Evolutionary conservation across 805 yeast genomes (phyloP).

Genomic region (Kluyveromyces aestuarii): DNA sequence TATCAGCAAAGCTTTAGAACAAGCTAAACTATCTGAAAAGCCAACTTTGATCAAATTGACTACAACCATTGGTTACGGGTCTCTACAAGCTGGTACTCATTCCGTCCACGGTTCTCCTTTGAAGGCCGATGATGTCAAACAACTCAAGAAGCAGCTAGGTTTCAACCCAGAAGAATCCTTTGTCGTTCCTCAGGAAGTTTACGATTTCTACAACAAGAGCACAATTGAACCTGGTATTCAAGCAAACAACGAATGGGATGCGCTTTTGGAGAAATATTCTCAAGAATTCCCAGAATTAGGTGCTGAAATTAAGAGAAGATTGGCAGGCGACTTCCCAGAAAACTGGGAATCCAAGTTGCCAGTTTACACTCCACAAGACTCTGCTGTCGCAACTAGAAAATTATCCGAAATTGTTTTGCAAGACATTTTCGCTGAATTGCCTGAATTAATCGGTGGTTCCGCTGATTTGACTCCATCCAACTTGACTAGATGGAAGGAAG

Average conservation of each 20-base stretch:
- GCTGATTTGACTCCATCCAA: slow-evolving; percentile 97
- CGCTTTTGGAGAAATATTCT: slow-evolving; percentile 49
- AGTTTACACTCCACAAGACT: slow-evolving; percentile 64
- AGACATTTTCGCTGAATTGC: slow-evolving; percentile 52
- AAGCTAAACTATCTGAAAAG: slow-evolving; percentile 75
- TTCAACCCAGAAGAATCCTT: slow-evolving; percentile 81
- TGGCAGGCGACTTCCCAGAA: slow-evolving; percentile 66
- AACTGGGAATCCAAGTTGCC: slow-evolving; percentile 79
- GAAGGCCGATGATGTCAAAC: slow-evolving; percentile 85
- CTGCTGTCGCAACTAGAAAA: slow-evolving; percentile 89
- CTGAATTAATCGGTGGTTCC: slow-evolving; percentile 94
- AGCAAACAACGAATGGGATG: slow-evolving; percentile 70
- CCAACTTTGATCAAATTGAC: slow-evolving; percentile 84
- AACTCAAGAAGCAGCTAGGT: slow-evolving; percentile 75
- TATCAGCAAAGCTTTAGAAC: slow-evolving; percentile 63
- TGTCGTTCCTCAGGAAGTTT: slow-evolving; percentile 74
- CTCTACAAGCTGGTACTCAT: slow-evolving; percentile 74
- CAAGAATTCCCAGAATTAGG: slow-evolving; percentile 68
- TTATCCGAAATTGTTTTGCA: slow-evolving; percentile 74
- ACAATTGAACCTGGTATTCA: slow-evolving; percentile 54
- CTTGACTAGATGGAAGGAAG: slow-evolving; percentile 78
- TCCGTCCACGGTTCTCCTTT: slow-evolving; percentile 95
- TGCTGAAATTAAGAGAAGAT: slow-evolving; percentile 73
- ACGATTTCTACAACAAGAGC: slow-evolving; percentile 49
- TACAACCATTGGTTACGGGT: slow-evolving; percentile 94